Percentiles rank a stretch among this genome's conserved stretches.
Conservation (phyloP, 2,329 filamentous ascomycete genomes). For the Arthroderma sp. region DNA sequence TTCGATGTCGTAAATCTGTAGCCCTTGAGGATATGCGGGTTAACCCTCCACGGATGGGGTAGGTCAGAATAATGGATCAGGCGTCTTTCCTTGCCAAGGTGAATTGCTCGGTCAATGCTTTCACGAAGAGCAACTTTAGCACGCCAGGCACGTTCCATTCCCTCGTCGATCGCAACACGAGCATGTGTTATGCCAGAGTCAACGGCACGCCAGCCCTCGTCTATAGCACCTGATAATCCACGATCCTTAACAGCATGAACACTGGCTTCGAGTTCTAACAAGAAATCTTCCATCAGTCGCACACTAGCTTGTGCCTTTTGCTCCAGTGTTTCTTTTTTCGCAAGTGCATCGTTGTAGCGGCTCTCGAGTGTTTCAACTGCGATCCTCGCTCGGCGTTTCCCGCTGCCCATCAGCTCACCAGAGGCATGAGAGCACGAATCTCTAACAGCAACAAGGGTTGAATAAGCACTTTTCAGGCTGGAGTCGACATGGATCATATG, state of each 20-base stretch:
- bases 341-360: slow-evolving; percentile 74
- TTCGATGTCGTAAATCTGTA: slow-evolving; percentile 93
- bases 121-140: slow-evolving; percentile 74
- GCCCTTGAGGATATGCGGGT: slow-evolving; percentile 79
- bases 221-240: slow-evolving; percentile 65
- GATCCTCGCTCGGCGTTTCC: slow-evolving; percentile 68
- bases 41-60: slow-evolving; percentile 83
- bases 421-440: slow-evolving; percentile 81
- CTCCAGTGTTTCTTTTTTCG: slow-evolving; percentile 71
- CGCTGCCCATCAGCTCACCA: slow-evolving; percentile 77
- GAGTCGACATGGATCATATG: slow-evolving; percentile 69
- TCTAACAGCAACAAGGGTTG: slow-evolving; percentile 73
- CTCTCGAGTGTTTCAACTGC: slow-evolving; percentile 86
- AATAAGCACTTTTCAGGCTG: slow-evolving; percentile 71
- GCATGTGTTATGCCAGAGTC: slow-evolving; percentile 67
- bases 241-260: slow-evolving; percentile 69
- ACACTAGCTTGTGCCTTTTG: slow-evolving; percentile 85
- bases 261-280: slow-evolving; percentile 71
- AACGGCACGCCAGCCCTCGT: slow-evolving; percentile 64
- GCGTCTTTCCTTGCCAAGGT: slow-evolving; percentile 62
- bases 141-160: slow-evolving; percentile 67
- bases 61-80: slow-evolving; percentile 82
- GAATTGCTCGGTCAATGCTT: slow-evolving; percentile 66
- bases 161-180: slow-evolving; percentile 63
- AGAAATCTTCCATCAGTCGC: slow-evolving; percentile 69